These are phyloP conservation scores for Senna tora DNA, from an alignment of 306 rosid species.

Conservation along the genomic window DNA sequence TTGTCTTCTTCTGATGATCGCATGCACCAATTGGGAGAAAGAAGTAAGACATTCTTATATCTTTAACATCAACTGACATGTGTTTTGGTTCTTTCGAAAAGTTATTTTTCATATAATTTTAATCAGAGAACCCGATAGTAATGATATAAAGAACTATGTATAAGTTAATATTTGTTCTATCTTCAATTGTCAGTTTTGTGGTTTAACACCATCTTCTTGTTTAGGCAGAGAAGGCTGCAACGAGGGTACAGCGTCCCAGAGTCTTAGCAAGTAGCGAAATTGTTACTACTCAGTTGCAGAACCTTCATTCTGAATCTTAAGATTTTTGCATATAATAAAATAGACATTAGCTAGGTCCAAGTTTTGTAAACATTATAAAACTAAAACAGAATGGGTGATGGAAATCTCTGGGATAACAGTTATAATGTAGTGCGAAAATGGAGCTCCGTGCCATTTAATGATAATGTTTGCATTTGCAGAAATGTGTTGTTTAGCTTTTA, in stretches of 20 bases:
- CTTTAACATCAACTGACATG: too few species aligned
- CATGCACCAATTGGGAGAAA: slow-evolving; percentile 51
- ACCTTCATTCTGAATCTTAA: too few species aligned
- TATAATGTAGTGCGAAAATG: background rate
- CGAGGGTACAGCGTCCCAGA: slow-evolving; percentile 32
- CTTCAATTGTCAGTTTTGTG: slow-evolving; percentile 3
- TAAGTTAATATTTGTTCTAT: too few species aligned
- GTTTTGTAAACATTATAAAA: background rate
- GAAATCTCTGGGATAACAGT: background rate
- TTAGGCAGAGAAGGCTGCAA: slow-evolving; percentile 46
- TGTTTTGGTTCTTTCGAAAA: too few species aligned
- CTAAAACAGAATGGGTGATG: background rate
- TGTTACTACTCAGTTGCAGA: too few species aligned
- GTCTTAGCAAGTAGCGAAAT: slow-evolving; percentile 3
- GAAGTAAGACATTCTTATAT: slow-evolving; percentile 36
- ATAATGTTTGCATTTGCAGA: background rate
- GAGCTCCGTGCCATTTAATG: background rate
- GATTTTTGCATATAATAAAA: too few species aligned
- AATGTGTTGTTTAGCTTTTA: background rate
- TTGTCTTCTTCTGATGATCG: slow-evolving; percentile 38
- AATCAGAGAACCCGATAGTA: too few species aligned
- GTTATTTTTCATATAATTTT: too few species aligned
- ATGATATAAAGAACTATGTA: too few species aligned
- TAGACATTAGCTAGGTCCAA: too few species aligned
- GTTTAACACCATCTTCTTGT: slow-evolving; percentile 10